These are phyloP conservation scores for Sarcodon sp. DNA, from an alignment of 768 basidiomycete species.

Conservation along the genomic window DNA sequence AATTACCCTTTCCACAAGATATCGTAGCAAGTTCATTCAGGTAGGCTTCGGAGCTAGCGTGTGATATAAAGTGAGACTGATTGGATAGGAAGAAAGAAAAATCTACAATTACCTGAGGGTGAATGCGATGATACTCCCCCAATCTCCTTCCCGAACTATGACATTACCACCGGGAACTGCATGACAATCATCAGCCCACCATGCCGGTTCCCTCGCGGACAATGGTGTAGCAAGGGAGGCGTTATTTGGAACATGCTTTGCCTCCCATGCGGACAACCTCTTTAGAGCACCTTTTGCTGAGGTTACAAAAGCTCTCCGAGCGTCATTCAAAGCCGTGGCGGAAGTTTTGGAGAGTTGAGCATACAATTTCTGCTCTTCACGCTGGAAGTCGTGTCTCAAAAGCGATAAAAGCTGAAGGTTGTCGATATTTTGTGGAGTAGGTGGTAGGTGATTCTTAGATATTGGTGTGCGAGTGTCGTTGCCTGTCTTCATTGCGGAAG, in stretches of 20 bases:
- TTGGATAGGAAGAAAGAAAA: not conserved
- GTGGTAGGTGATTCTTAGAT: slow-evolving; percentile 5
- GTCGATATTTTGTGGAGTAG: slow-evolving; percentile 14
- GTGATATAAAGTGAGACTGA: slow-evolving; percentile 1
- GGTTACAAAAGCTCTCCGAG: slow-evolving; percentile 41
- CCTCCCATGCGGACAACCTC: slow-evolving; percentile 49
- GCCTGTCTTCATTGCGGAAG: not conserved
- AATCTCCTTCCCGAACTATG: slow-evolving; percentile 57
- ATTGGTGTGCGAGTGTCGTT: slow-evolving; percentile 4
- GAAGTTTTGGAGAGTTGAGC: slow-evolving; percentile 36
- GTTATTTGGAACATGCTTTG: slow-evolving; percentile 37
- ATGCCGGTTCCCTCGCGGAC: slow-evolving; percentile 21
- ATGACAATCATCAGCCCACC: slow-evolving; percentile 53
- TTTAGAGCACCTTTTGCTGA: slow-evolving; percentile 39
- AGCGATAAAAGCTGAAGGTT: slow-evolving; percentile 28
- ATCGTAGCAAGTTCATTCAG: slow-evolving; percentile 24
- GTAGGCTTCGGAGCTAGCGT: slow-evolving; percentile 46
- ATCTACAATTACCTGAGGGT: slow-evolving; percentile 41
- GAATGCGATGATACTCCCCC: slow-evolving; percentile 72
- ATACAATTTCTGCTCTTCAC: slow-evolving; percentile 48
- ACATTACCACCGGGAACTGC: slow-evolving; percentile 55
- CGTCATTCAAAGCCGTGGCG: slow-evolving; percentile 40
- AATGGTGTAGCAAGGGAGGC: slow-evolving; percentile 9
- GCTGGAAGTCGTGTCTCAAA: slow-evolving; percentile 44
- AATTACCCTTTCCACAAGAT: slow-evolving; percentile 1